Evolutionary conservation across 345 rosid genomes (phyloP), one percentile per base, ranked within the genome.

Genomic region (Arabidopsis suecica): DNA sequence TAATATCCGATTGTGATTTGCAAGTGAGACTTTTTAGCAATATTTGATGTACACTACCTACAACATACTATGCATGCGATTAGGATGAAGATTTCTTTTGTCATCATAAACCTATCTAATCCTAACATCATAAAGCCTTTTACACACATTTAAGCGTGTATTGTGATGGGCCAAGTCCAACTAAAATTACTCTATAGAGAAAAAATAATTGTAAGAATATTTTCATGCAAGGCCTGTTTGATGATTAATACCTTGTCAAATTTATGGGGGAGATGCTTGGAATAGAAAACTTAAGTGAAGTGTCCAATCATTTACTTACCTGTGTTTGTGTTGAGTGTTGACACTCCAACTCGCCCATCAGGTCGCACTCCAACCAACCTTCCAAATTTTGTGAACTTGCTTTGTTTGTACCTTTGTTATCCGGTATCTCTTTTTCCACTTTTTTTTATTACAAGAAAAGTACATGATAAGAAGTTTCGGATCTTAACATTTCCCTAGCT

Each of bases 311-410:
- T 65, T 8, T 25, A 40, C 30, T 50, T 49, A 18, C 40, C 47
- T 57, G 47, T 50, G 37, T 59, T 65, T 67, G 73, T 60, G 62
- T 50, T 61, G 56, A 68, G 73, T 60, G 62, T 50, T 61, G 56
- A 68, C 73, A 75, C 73, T 68, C 55, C 69, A 75, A 75, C 68
- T 49, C 10, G 30, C 49, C 40, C 33, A 18, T 48, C 40, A 62
- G 44, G 61, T 74, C 72, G 7, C 47, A 36, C 22, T 75, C 73
- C 16, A 75, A 74, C 78, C 67, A 67, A 75, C 64, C 47, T 59
- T 50, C 61, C 58, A 28, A 13, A 59, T 30, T n/a, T 32, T 49
- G 28, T 50, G 44, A 49, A 49, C 36, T 74, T 74, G 61, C 78
- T 74, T 74, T 16, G 30, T 6, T 66, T 59, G 23, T 58, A 74